Conservation (phyloP, 257 asterid genomes). For the Capsicum rhomboideum region DNA sequence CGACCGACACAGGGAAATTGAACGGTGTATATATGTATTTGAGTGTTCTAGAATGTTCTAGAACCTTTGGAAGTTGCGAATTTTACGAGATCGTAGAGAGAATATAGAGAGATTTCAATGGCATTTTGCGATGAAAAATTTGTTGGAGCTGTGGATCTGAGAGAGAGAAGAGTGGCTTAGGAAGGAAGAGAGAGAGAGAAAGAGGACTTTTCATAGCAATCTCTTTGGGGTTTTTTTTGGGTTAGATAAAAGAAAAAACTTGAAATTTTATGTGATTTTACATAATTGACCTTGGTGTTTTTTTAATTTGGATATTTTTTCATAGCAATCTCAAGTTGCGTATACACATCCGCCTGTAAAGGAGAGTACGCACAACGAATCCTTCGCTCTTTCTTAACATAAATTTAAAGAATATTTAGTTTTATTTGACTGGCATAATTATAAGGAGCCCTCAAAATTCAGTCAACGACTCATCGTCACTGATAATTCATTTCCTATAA, state of each 20-base stretch:
- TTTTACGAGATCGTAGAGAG: neutral
- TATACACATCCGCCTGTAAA: too few species aligned
- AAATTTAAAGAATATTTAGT: too few species aligned
- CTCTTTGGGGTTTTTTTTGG: neutral
- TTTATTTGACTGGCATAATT: too few species aligned
- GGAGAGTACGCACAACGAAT: too few species aligned
- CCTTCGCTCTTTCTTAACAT: too few species aligned
- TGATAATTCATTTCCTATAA: too few species aligned
- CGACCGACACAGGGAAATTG: neutral
- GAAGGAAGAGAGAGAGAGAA: neutral
- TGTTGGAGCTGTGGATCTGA: constrained; percentile 9
- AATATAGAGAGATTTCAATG: neutral
- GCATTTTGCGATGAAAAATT: constrained; percentile 2
- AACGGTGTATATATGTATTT: neutral
- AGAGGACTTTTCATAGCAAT: neutral
- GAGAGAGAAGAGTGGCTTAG: neutral
- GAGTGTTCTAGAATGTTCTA: neutral
- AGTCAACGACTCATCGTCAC: too few species aligned
- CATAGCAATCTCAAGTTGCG: too few species aligned
- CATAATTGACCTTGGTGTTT: neutral
- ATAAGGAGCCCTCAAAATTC: too few species aligned
- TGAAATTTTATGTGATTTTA: neutral
- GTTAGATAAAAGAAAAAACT: neutral
- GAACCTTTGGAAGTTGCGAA: neutral
- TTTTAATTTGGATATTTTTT: neutral